phyloP scores from a whole-genome alignment of 305 asterid species.

The Fraxinus angustifolia region DNA sequence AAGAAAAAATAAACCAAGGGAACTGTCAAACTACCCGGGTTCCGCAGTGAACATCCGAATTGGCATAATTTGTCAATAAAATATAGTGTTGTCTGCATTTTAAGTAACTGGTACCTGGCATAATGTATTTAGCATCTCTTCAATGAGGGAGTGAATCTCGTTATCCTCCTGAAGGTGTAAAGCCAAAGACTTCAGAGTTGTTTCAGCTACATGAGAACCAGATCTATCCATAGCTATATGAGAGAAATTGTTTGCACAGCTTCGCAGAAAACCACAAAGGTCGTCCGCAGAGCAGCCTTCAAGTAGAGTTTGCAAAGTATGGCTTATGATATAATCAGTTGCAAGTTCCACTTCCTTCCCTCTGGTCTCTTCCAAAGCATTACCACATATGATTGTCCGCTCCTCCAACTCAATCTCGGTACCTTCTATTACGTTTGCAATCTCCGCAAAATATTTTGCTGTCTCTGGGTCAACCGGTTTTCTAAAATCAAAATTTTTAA shows the following conservation, averaged over 20 bases:
- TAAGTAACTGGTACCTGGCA: conserved; percentile 53
- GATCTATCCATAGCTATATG: conserved; percentile 77
- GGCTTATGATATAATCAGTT: conserved; percentile 90
- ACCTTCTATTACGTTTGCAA: conserved; percentile 76
- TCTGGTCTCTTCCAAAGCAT: conserved; percentile 87
- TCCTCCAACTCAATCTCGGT: conserved; percentile 70
- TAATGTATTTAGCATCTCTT: conserved; percentile 51
- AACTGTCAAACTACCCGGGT: background rate
- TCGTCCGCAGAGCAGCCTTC: conserved; percentile 74
- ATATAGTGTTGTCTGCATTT: background rate
- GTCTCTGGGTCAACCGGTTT: conserved; percentile 83
- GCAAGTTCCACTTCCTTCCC: conserved; percentile 92
- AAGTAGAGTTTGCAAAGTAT: conserved; percentile 84
- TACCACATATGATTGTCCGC: conserved; percentile 69
- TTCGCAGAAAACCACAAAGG: conserved; percentile 67
- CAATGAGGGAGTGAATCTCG: conserved; percentile 53
- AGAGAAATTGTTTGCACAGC: conserved; percentile 51
- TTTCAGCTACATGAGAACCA: conserved; percentile 97
- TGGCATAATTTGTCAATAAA: background rate
- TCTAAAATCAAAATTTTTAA: conserved; percentile 38
- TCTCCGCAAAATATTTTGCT: conserved; percentile 74
- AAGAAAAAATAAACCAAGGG: conserved; percentile 8
- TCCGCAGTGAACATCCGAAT: background rate
- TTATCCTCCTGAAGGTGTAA: conserved; percentile 58
- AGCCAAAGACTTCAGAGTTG: conserved; percentile 81